A percentile compares a stretch with the other conserved stretches of the same genome.
Conservation (phyloP, 129 eudicot genomes). For the Flaveria bidentis region DNA sequence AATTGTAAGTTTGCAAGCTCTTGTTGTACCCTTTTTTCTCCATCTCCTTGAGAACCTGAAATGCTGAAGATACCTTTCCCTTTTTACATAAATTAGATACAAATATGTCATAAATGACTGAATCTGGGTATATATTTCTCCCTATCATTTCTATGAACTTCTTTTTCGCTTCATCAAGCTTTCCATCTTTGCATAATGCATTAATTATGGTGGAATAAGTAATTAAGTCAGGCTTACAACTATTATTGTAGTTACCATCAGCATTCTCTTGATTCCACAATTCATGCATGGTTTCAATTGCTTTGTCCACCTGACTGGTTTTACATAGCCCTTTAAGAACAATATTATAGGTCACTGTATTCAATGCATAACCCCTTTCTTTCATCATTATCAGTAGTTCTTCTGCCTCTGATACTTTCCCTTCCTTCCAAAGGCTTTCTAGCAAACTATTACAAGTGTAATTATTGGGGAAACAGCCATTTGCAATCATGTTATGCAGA, state of each 20-base stretch:
- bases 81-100: conserved; percentile 59
- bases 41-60: conserved; percentile 97
- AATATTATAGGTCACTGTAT: conserved; percentile 80
- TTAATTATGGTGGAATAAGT: conserved; percentile 76
- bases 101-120: conserved; percentile 65
- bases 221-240: conserved; percentile 73
- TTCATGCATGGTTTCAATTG: conserved; percentile 64
- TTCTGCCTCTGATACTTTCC: conserved; percentile 74
- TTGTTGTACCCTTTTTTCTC: conserved; percentile 77
- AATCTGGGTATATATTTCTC: conserved; percentile 71
- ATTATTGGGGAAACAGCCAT: conserved; percentile 59
- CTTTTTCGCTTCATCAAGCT: conserved; percentile 89
- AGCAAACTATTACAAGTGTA: conserved; percentile 84
- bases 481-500: conserved; percentile 58
- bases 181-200: conserved; percentile 72
- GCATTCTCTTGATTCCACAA: conserved; percentile 80
- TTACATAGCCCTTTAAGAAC: conserved; percentile 81
- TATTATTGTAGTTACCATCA: conserved; percentile 37
- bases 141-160: conserved; percentile 79
- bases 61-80: conserved; percentile 79
- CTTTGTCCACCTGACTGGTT: conserved; percentile 75
- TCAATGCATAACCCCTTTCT: conserved; percentile 61
- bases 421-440: conserved; percentile 85
- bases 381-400: conserved; percentile 80
- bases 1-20: conserved; percentile 80